Base-by-base conservation (phyloP, 1,139 yeast species). In the Kodamaea sp. region DNA sequence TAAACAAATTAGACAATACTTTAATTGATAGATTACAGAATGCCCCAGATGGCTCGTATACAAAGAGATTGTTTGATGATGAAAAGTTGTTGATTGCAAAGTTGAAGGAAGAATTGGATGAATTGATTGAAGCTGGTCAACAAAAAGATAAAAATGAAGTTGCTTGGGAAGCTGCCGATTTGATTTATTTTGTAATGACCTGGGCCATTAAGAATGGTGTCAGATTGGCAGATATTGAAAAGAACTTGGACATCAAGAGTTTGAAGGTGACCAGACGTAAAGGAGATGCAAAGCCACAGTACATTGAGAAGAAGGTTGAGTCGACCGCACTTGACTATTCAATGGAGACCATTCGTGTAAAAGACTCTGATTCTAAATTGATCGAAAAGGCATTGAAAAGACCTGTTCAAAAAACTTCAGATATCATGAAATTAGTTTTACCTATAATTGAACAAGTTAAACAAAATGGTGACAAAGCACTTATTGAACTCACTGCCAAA, bases 91-190 rank as follows among this genome's bases (percentile, higher is more conserved):
- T 94, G 49, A 69, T 76, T 42, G 96, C 97, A 15, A 92, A 92
- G 70, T 83, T 92, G 63, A 79, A 81, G 60, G 98, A 92, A 67
- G 99, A 92, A 63, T 95, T 96, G 40, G 97, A 92, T 55, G 99
- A 94, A 62, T 76, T 92, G 47, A 81, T 90, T 30, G 97, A 88
- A 42, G 97, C 98, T 12, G 72, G 72, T 6, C 72, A 73, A 49
- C 77, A 76, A 3, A 44, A 48, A 12, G 58, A 62, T 36, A 52
- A 54, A 34, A 55, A 58, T 25, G 97, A 92, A 47, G 77, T 89
- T 38, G 84, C 97, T 0, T 92, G 97, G 96, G 98, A 92, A 65
- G 92, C 95, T 41, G 98, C 98, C 6, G 99, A 94, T 60, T 73
- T 92, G 58, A 64, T 94, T 42, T 92, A 94, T 65, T 94, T 94